These are phyloP conservation scores for Euryodendron excelsum DNA, from an alignment of 148 eudicot genomes.

Conservation along the genomic window DNA sequence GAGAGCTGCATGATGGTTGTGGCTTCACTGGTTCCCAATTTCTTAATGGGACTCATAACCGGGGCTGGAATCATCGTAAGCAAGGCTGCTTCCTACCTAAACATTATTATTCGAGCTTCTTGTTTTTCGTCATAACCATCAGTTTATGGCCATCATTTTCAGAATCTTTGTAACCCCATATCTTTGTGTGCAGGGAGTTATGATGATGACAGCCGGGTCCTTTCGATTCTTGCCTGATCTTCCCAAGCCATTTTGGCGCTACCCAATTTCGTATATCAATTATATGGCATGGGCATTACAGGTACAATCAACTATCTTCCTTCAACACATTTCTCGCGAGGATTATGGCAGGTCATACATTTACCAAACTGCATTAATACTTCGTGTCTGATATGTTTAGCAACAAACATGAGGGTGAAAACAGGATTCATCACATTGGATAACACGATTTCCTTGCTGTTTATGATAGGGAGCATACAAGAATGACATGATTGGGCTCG, in stretches of 20 bases:
- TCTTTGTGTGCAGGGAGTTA: slow-evolving; percentile 60
- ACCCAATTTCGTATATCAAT: slow-evolving; percentile 69
- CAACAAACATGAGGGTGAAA: background rate
- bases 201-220: slow-evolving; percentile 92
- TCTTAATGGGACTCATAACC: slow-evolving; percentile 54
- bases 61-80: slow-evolving; percentile 66
- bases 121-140: background rate
- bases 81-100: background rate
- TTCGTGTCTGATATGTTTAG: background rate
- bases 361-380: background rate
- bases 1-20: slow-evolving; percentile 84
- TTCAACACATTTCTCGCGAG: background rate
- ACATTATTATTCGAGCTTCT: background rate
- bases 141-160: background rate
- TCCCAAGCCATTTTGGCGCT: slow-evolving; percentile 88
- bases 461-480: slow-evolving; percentile 62
- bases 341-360: background rate
- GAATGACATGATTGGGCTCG: slow-evolving; percentile 78
- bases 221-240: slow-evolving; percentile 74
- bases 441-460: background rate
- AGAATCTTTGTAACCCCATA: background rate
- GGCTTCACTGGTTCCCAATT: slow-evolving; percentile 68
- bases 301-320: slow-evolving; percentile 27
- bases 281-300: slow-evolving; percentile 75
- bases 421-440: background rate